Base-by-base conservation (phyloP, 202 grass and related monocot species). In the Panicum hallii region DNA sequence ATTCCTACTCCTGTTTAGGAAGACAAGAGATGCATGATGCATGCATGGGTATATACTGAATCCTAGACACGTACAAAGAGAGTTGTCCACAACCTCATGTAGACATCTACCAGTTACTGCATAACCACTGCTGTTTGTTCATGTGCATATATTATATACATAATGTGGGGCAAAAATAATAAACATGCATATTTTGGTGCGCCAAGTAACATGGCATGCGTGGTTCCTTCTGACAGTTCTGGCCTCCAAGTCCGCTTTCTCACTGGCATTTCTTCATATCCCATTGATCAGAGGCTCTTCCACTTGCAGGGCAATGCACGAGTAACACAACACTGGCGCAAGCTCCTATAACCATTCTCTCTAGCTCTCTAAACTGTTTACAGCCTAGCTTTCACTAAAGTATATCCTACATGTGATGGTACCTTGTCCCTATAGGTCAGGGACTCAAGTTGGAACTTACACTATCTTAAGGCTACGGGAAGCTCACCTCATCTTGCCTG, bases 151-250 rank as follows among this genome's bases (percentile, higher is more conserved):
- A 83, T 74, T 75, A 54, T 50, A 79, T 64, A 85, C 36, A 57
- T 63, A 66, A 42, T 82, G 53, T 69, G 86, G 54, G 46, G 86
- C 16, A 49, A 91, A 94, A 74, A 74, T 38, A 73, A 74, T 83
- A 45, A 74, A 74, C 44, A 45, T 3, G 45, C 67, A 81, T 50
- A 58, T 89, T 87, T 86, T 87, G 70, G 81, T 58, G 60, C 76
- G 72, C 61, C 67, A 73, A 77, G 77, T 79, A 88, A 94, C 90
- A 92, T 94, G 90, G 82, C 63, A 34, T 86, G 92, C 60, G 78
- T 92, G 79, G 50, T 63, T 92, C 87, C 79, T 78, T 91, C 85
- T 90, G 90, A 90, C 90, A 92, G 46, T 76, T 72, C 82, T 88
- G 66, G 40, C 42, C 76, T 64, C 88, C 85, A 78, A 82, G 72